phyloP scores from a whole-genome alignment of 352 stramenopile species.

The Pythium chondricola region DNA sequence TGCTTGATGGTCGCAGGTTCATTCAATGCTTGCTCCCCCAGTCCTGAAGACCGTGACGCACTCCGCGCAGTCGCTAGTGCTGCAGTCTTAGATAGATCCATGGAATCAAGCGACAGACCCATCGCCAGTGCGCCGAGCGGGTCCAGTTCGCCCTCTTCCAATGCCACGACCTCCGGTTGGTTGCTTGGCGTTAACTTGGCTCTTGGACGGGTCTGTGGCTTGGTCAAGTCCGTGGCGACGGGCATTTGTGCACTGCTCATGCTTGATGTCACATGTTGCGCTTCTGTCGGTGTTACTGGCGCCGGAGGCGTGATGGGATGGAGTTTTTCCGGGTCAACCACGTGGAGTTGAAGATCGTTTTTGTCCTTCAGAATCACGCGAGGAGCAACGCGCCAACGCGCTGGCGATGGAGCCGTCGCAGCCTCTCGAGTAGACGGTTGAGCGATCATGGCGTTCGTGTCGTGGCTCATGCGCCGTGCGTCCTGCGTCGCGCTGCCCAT shows the following conservation, averaged over 20 bases:
- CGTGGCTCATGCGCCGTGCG: not conserved
- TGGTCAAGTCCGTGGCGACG: too few relatives aligned
- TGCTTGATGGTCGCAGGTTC: constrained; percentile 37
- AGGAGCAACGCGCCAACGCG: constrained; percentile 5
- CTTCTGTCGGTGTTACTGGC: not conserved
- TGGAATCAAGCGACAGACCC: constrained; percentile 3
- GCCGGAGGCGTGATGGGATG: constrained; percentile 45
- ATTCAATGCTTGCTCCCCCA: too few relatives aligned
- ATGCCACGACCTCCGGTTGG: constrained; percentile 43
- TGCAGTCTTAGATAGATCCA: not conserved
- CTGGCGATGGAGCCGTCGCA: not conserved
- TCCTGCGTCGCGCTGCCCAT: constrained; percentile 13
- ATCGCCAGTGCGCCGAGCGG: constrained; percentile 46
- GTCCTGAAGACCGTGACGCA: not conserved
- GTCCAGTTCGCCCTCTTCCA: constrained; percentile 66
- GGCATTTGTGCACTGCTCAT: not conserved
- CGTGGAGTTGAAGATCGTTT: constrained; percentile 15
- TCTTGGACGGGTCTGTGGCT: too few relatives aligned
- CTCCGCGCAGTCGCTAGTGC: not conserved
- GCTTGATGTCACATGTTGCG: not conserved
- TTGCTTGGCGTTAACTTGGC: not conserved
- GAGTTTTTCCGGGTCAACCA: constrained; percentile 24
- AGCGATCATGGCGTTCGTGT: not conserved
- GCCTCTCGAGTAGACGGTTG: not conserved
- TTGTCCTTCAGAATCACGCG: constrained; percentile 24